A percentile compares a stretch with the other conserved stretches of the same genome.
Evolutionary conservation across 805 yeast genomes (phyloP).

Genomic region (Diddensiella santjacobensis): DNA sequence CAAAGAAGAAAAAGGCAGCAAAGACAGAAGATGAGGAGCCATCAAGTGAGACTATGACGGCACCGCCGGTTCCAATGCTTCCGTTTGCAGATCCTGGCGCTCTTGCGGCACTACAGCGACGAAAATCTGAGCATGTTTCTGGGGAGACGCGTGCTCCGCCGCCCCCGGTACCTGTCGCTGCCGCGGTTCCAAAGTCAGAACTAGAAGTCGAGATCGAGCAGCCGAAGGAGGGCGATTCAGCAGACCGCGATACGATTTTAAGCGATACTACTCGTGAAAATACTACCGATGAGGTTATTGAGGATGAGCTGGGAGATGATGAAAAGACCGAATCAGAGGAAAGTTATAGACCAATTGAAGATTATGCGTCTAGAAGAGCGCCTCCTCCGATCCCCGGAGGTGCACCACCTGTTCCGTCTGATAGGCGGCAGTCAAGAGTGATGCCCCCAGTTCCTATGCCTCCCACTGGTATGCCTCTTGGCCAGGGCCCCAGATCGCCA

Average conservation of each 20-base stretch:
- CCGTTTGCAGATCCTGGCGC: slow-evolving; percentile 46
- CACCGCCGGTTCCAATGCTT: slow-evolving; percentile 49
- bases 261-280: background rate
- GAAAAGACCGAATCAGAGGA: slow-evolving; percentile 29
- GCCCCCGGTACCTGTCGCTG: slow-evolving; percentile 2
- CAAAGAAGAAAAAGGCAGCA: slow-evolving; percentile 27
- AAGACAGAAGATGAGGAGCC: slow-evolving; percentile 25
- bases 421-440: background rate
- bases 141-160: background rate
- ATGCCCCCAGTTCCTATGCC: background rate
- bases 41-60: slow-evolving; percentile 24
- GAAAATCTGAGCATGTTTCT: slow-evolving; percentile 16
- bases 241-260: background rate
- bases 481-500: slow-evolving; percentile 3
- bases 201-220: background rate
- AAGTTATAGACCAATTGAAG: slow-evolving; percentile 6
- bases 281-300: slow-evolving; percentile 15
- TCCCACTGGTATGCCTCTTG: background rate
- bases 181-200: slow-evolving; percentile 4
- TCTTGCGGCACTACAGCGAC: slow-evolving; percentile 24
- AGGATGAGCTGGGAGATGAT: slow-evolving; percentile 29
- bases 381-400: slow-evolving; percentile 12
- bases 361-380: background rate
- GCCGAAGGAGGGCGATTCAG: background rate
- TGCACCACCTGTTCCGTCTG: slow-evolving; percentile 23